These are phyloP conservation scores for Platanthera guangdongensis DNA, from an alignment of 106 monocot species.

Conservation along the genomic window DNA sequence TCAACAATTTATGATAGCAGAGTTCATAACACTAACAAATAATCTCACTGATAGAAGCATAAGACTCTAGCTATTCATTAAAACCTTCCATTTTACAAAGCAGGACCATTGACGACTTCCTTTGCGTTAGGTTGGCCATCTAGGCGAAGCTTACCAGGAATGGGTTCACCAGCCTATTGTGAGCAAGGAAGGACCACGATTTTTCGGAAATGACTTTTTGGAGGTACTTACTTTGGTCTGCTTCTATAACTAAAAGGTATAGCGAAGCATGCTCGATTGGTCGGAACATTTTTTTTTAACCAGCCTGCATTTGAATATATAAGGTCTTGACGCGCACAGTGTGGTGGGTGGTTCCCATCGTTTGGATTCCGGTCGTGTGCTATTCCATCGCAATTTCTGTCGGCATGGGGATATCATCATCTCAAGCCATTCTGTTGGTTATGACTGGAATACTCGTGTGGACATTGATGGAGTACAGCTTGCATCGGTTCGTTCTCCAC, in stretches of 20 bases:
- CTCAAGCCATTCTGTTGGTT: constrained; percentile 30
- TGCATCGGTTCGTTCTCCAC: constrained; percentile 94
- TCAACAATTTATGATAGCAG: neutral
- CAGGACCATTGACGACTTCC: neutral
- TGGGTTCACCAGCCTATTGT: constrained; percentile 86
- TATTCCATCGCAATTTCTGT: constrained; percentile 35
- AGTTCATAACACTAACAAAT: neutral
- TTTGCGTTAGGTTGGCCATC: constrained; percentile 59
- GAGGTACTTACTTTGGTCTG: constrained; percentile 23
- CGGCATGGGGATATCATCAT: constrained; percentile 45
- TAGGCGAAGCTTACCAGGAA: constrained; percentile 66
- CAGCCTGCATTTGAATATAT: neutral
- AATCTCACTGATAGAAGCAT: neutral
- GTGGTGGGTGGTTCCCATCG: constrained; percentile 78
- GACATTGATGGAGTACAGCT: constrained; percentile 76
- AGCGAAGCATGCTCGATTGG: neutral
- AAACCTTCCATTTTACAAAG: neutral
- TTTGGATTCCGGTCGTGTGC: constrained; percentile 91
- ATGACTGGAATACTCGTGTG: constrained; percentile 56
- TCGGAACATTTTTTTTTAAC: neutral
- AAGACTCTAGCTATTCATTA: neutral
- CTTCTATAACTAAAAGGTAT: neutral
- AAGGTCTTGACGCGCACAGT: constrained; percentile 56
- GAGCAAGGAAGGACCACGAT: constrained; percentile 77
- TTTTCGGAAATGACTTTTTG: constrained; percentile 39